Evolutionary conservation across 306 rosid species (phyloP).

Genomic region (Dicorynia guianensis): DNA sequence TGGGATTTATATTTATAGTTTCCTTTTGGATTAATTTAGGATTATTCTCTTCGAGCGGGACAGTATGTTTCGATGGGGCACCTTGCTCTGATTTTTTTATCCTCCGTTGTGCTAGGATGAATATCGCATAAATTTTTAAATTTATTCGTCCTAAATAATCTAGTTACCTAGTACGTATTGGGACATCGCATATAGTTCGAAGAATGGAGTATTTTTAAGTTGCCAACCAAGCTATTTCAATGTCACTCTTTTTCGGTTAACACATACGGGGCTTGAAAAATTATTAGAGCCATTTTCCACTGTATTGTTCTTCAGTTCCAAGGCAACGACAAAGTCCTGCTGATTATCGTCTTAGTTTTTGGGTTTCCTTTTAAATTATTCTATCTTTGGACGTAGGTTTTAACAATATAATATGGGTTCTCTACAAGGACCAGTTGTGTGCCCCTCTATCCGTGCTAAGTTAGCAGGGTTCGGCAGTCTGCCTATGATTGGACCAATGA

Average conservation of each 20-base stretch:
- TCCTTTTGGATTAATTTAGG: background rate
- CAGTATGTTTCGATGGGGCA: background rate
- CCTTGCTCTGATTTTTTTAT: background rate
- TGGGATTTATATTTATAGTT: background rate
- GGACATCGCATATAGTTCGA: too few relatives aligned
- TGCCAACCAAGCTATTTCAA: too few relatives aligned
- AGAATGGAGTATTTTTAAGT: too few relatives aligned
- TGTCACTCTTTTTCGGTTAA: too few relatives aligned
- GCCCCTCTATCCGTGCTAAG: slow-evolving; percentile 62
- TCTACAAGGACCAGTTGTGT: slow-evolving; percentile 72
- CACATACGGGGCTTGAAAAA: too few relatives aligned
- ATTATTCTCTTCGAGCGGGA: background rate
- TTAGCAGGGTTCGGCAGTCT: slow-evolving; percentile 58
- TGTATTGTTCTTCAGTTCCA: background rate
- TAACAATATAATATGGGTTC: slow-evolving; percentile 63
- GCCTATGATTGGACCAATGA: slow-evolving; percentile 58
- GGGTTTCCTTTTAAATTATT: background rate
- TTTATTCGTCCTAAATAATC: background rate
- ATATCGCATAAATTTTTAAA: background rate
- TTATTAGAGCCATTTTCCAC: too few relatives aligned
- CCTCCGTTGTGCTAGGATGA: background rate
- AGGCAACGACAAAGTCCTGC: background rate
- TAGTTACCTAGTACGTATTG: too few relatives aligned
- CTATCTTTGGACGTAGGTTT: slow-evolving; percentile 21
- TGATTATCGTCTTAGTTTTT: too few relatives aligned